Evolutionary conservation across 2,329 filamentous ascomycete genomes (phyloP).

Genomic region (Xylaria sp.): DNA sequence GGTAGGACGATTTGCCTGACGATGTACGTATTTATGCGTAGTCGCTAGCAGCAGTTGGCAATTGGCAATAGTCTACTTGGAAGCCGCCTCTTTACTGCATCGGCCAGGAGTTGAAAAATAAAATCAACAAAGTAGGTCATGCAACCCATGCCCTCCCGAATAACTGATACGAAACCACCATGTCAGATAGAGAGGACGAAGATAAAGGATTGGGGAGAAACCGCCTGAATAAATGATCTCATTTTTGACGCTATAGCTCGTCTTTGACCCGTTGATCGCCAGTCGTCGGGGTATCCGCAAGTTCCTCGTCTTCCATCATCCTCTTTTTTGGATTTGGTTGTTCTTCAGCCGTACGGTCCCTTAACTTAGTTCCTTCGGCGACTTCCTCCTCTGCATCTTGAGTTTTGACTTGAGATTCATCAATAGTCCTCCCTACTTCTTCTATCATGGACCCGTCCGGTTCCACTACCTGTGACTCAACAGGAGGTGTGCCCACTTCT

Average conservation of each 20-base stretch:
- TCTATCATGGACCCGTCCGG: constrained; percentile 53
- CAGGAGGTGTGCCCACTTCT: constrained; percentile 46
- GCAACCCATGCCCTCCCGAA: neutral
- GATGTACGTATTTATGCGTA: neutral
- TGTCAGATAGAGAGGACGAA: neutral
- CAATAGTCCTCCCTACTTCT: constrained; percentile 61
- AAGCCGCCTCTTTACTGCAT: neutral
- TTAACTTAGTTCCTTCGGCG: constrained; percentile 40
- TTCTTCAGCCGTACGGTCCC: constrained; percentile 40
- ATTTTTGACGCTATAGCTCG: constrained; percentile 45
- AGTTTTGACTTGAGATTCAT: constrained; percentile 31
- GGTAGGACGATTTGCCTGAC: neutral
- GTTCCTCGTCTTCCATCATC: constrained; percentile 40
- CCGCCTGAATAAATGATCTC: constrained; percentile 27
- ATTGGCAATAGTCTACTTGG: neutral
- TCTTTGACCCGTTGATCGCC: constrained; percentile 45
- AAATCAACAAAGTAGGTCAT: neutral
- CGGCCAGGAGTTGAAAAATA: neutral
- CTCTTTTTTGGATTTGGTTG: constrained; percentile 37
- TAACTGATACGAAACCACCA: neutral
- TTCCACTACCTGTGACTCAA: constrained; percentile 19
- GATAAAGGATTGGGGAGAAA: constrained; percentile 14
- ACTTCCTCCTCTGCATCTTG: constrained; percentile 27
- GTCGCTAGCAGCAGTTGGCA: neutral
- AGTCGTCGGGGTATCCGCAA: constrained; percentile 25